Evolutionary conservation across 2,329 filamentous ascomycete species (phyloP), one percentile per base, ranked within the genome.

Genomic region (Colletotrichum australisinense): DNA sequence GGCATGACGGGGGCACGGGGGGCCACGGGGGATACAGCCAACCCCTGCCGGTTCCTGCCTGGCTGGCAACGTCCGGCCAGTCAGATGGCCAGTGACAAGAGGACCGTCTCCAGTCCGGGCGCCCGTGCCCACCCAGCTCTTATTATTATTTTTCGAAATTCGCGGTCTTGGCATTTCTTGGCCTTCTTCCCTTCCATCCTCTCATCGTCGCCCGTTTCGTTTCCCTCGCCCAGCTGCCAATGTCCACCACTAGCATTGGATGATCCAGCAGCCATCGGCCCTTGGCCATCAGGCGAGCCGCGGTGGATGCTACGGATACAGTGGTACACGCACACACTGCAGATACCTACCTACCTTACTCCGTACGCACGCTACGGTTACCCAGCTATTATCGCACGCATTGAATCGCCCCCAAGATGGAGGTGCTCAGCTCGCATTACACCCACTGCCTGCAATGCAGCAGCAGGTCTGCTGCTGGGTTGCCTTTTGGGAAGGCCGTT

Each of bases 121-220:
- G 67, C 6, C 70, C 67, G 70, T 70, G 70, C 70, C 26, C 55
- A 63, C 60, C 67, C 59, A 35, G 60, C 30, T 57, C 55, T 38
- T 65, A 22, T 65, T 70, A 55, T 65, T 70, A 49, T 60, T 57
- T 57, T 73, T 73, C 71, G 60, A 71, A 73, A 49, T 66, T 71
- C 67, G 30, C 55, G 35, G 62, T 52, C 71, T 73, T 73, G 71
- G 71, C 71, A 62, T 73, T 71, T 66, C 62, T 71, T 73, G 67
- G 71, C 67, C 35, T 35, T 52, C 52, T 62, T 66, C 60, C 71
- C 46, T 66, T 71, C 67, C 60, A 69, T 46, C 70, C 60, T 70
- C 53, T 70, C 60, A 59, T 70, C 53, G 68, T 67, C 56, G 55
- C 32, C 66, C 53, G 63, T 67, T 67, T 67, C 56, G 56, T 71